Percentiles rank a stretch among this genome's conserved stretches.
phyloP scores from a whole-genome alignment of 352 stramenopile species.

The Phytophthora idaei region DNA sequence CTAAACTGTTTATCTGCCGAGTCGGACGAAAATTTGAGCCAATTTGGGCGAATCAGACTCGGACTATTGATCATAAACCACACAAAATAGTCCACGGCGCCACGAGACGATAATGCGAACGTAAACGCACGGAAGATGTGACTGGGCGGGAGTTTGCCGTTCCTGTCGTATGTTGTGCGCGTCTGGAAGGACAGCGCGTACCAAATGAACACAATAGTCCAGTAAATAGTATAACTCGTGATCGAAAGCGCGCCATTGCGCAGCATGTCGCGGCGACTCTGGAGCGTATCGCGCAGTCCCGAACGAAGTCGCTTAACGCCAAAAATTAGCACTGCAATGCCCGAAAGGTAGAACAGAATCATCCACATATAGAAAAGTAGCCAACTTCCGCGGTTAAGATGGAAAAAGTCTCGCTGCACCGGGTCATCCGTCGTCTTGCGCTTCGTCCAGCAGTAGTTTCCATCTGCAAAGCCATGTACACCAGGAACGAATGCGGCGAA shows the following conservation, averaged over 20 bases:
- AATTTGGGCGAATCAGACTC: slow-evolving; percentile 56
- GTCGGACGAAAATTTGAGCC: slow-evolving; percentile 79
- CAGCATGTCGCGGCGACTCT: slow-evolving; percentile 79
- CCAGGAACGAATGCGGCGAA: slow-evolving; percentile 40
- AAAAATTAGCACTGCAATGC: slow-evolving; percentile 70
- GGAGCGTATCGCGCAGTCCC: slow-evolving; percentile 72
- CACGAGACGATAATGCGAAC: slow-evolving; percentile 70
- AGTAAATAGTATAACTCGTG: slow-evolving; percentile 85
- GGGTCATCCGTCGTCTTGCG: slow-evolving; percentile 39
- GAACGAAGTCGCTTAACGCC: slow-evolving; percentile 70
- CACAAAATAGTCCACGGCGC: slow-evolving; percentile 79
- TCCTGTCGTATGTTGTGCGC: slow-evolving; percentile 46
- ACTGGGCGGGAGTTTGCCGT: slow-evolving; percentile 48
- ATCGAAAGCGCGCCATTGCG: slow-evolving; percentile 80
- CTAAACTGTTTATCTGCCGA: slow-evolving; percentile 84
- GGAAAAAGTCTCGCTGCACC: slow-evolving; percentile 65
- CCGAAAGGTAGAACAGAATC: slow-evolving; percentile 84
- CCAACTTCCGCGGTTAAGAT: slow-evolving; percentile 77
- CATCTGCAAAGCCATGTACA: slow-evolving; percentile 67
- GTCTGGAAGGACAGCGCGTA: slow-evolving; percentile 79
- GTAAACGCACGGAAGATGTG: slow-evolving; percentile 71
- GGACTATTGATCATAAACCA: slow-evolving; percentile 89
- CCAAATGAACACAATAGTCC: slow-evolving; percentile 82
- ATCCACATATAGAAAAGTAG: slow-evolving; percentile 86
- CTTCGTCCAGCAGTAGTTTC: slow-evolving; percentile 83